phyloP scores from a whole-genome alignment of 1,139 yeast genomes.

The Torulaspora globosa region DNA sequence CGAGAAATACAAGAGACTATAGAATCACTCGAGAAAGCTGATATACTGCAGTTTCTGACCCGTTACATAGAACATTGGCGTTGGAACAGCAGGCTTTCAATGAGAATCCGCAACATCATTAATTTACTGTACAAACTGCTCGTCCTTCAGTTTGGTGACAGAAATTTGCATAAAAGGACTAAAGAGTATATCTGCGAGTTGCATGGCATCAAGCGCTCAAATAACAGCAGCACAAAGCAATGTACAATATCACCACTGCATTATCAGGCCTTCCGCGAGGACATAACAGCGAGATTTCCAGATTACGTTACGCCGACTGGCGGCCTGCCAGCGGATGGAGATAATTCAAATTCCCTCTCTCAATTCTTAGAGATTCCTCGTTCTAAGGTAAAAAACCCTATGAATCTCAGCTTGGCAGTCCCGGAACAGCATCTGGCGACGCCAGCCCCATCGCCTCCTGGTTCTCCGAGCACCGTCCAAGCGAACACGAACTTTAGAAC shows the following conservation, averaged over 20 bases:
- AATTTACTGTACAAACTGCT: slow-evolving; percentile 57
- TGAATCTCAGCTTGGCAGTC: slow-evolving; percentile 47
- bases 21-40: slow-evolving; percentile 32
- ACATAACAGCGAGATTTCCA: slow-evolving; percentile 71
- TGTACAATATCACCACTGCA: slow-evolving; percentile 70
- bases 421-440: slow-evolving; percentile 77
- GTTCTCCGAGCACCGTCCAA: slow-evolving; percentile 46
- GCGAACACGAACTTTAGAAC: slow-evolving; percentile 19
- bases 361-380: slow-evolving; percentile 59
- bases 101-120: slow-evolving; percentile 53
- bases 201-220: slow-evolving; percentile 43
- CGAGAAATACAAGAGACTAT: slow-evolving; percentile 14
- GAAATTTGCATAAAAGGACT: slow-evolving; percentile 42
- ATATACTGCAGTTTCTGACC: slow-evolving; percentile 46
- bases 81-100: slow-evolving; percentile 45
- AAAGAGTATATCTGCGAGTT: slow-evolving; percentile 48
- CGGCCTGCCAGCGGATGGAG: slow-evolving; percentile 44
- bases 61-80: slow-evolving; percentile 63
- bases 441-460: slow-evolving; percentile 82
- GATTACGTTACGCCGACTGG: slow-evolving; percentile 51
- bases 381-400: slow-evolving; percentile 48
- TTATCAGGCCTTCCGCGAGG: slow-evolving; percentile 73
- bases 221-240: slow-evolving; percentile 27
- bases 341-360: slow-evolving; percentile 51
- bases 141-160: slow-evolving; percentile 62